Base-by-base conservation (phyloP, 345 rosid species). In the Psidium guajava region DNA sequence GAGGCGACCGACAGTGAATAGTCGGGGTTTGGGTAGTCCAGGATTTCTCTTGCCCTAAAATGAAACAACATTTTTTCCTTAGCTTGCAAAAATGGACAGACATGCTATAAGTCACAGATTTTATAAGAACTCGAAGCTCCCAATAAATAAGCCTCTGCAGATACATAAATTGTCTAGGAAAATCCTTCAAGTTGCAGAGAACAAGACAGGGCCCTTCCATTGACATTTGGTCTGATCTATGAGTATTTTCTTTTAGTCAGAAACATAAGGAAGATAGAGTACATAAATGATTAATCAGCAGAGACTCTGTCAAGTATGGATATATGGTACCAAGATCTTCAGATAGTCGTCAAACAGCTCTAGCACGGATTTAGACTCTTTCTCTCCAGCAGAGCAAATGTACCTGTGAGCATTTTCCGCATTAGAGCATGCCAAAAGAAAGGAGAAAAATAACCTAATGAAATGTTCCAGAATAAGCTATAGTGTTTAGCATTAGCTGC, bases 1-100 rank as follows among this genome's bases (percentile, higher is more conserved):
- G 64, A 97, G 98, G 87, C 99, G 96, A 56, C 99, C 98, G 86
- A 97, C 98, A 13, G 98, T 97, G 82, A 97, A 97, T 58, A 97
- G 91, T 25, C 98, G 95, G 47, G 99, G 99, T 87, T 89, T 91
- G 54, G 98, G 95, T 87, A 89, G 82, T 85, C 95, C 98, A 1
- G 96, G 93, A 88, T 93, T 93, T 85, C 87, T 91, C 88, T 91
- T 93, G 77, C 92, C 92, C 98, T 97, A 89, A 75, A 83, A 42
- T 64, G 21, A 40, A 54, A 28, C 15, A 2, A 18, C 12, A 83
- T 82, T 18, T 14, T 51, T 14, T 25, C 36, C 27, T 82, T 52
- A 82, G 75, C 42, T 64, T 82, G 8, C 56, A 52, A 52, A 54
- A 52, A 82, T 82, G 40, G 8, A 82, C 56, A 21, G 83, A 54